Evolutionary conservation across 192 early-diverging fungal species (phyloP), one percentile per base, ranked within the genome.

Genomic region (Chytriomyces sp.): DNA sequence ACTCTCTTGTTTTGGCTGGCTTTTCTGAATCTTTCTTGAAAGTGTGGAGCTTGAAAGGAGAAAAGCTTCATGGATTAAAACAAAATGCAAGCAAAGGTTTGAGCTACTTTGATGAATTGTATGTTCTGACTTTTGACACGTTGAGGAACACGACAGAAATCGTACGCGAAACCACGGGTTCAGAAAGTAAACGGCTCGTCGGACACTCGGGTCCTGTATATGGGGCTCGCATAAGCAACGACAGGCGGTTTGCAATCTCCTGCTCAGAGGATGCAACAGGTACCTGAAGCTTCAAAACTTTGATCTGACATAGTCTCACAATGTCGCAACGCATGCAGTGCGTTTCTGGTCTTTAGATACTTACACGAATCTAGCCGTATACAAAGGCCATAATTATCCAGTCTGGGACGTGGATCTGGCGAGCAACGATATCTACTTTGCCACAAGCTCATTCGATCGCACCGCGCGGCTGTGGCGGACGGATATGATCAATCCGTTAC

Each of bases 291-390:
- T 38, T 40, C 57, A 34, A 6, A 14, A 79, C 25, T n/a, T 77
- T 30, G 2, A 26, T 34, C 44, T 19, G 14, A 49, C 44, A 0
- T 22, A 49, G 40, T 66, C 39, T 73, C 49, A 38, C 59, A 26
- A 73, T 37, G 26, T 32, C 28, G 3, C 36, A 5, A 80, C 62
- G 54, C 31, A 2, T 68, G 72, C 62, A 92, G 92, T 92, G 1
- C 91, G 98, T n/a, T 78, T 99, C 39, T 99, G 98, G 98, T 95
- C 92, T 73, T 85, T 93, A 36, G 92, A 92, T 39, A 96, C 96
- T 0, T 88, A 86, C 68, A 91, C 90, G 40, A 98, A 98, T 65
- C 63, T 99, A n/a, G 98, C 93, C 10, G 87, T 85, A 54, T 99
- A 97, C 86, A 93, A 91, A 73, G 98, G 98, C 32, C 98, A 99